Percentiles rank a stretch among this genome's conserved stretches.
phyloP scores from a whole-genome alignment of 805 yeast genomes.

The Torulaspora franciscae region DNA sequence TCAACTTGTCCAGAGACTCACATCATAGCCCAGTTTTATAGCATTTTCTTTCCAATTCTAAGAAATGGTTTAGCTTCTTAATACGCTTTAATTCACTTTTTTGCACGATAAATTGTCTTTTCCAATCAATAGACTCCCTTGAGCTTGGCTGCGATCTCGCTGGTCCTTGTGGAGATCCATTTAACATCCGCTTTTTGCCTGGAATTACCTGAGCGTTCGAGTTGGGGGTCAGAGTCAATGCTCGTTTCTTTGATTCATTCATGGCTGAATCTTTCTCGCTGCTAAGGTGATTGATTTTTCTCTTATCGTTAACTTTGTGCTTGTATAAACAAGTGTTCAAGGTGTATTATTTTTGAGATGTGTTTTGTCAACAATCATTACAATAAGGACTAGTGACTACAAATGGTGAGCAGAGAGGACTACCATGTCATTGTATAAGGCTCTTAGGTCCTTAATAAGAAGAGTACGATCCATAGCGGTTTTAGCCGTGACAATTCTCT shows the following conservation, averaged over 20 bases:
- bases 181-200: slow-evolving; percentile 7
- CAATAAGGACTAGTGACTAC: neutral
- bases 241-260: slow-evolving; percentile 17
- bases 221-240: slow-evolving; percentile 18
- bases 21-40: slow-evolving; percentile 2
- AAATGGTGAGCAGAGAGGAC: neutral
- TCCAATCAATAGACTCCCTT: slow-evolving; percentile 17
- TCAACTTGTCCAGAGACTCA: slow-evolving; percentile 13
- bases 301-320: neutral
- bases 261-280: neutral
- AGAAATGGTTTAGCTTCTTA: slow-evolving; percentile 20
- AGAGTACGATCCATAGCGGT: slow-evolving; percentile 29
- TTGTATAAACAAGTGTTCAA: neutral
- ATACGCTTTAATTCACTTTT: slow-evolving; percentile 20
- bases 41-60: slow-evolving; percentile 24
- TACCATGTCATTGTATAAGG: slow-evolving; percentile 16
- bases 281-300: neutral
- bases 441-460: slow-evolving; percentile 16
- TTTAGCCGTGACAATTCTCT: slow-evolving; percentile 27
- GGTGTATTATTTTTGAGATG: neutral
- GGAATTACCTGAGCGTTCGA: slow-evolving; percentile 10
- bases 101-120: slow-evolving; percentile 20
- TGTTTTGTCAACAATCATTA: neutral
- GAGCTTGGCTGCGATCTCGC: slow-evolving; percentile 1
- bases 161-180: slow-evolving; percentile 18